Percentiles rank a stretch among this genome's conserved stretches.
Evolutionary conservation across 2,329 filamentous ascomycete genomes (phyloP).

Genomic region (Aspergillus sp.): DNA sequence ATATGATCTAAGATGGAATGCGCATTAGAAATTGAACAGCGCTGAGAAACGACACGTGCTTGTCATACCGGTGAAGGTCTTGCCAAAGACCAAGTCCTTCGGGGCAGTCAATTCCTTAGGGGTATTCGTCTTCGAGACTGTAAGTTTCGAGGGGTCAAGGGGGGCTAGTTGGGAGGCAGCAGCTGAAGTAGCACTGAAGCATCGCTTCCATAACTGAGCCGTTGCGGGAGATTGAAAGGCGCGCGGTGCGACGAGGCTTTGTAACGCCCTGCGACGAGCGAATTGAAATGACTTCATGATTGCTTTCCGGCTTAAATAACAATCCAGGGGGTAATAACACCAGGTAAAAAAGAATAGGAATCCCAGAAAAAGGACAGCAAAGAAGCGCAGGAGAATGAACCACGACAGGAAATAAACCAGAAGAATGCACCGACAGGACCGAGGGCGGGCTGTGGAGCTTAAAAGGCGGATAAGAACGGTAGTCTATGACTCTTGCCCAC

Average conservation of each 20-base stretch:
- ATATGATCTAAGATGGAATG: slow-evolving; percentile 75
- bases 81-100: slow-evolving; percentile 85
- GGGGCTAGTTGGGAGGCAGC: slow-evolving; percentile 54
- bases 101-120: slow-evolving; percentile 75
- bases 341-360: no score
- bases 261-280: slow-evolving; percentile 33
- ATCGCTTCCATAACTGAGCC: slow-evolving; percentile 49
- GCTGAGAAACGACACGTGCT: not conserved
- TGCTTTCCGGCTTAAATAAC: slow-evolving; percentile 1
- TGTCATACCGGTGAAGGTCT: slow-evolving; percentile 76
- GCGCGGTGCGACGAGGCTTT: slow-evolving; percentile 26
- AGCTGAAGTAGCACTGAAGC: slow-evolving; percentile 46
- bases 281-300: slow-evolving; percentile 41
- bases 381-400: not conserved
- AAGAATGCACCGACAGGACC: slow-evolving; percentile 1
- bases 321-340: not conserved
- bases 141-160: slow-evolving; percentile 76
- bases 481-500: slow-evolving; percentile 26
- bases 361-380: not conserved
- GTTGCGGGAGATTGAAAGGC: slow-evolving; percentile 27
- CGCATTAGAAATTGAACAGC: slow-evolving; percentile 21
- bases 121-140: slow-evolving; percentile 70
- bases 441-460: slow-evolving; percentile 15
- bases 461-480: slow-evolving; percentile 14
- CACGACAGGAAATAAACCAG: not conserved